Percentiles rank a stretch among this genome's conserved stretches.
phyloP scores from a whole-genome alignment of 176 grass and related monocot genomes.

The Aegilops bicornis region DNA sequence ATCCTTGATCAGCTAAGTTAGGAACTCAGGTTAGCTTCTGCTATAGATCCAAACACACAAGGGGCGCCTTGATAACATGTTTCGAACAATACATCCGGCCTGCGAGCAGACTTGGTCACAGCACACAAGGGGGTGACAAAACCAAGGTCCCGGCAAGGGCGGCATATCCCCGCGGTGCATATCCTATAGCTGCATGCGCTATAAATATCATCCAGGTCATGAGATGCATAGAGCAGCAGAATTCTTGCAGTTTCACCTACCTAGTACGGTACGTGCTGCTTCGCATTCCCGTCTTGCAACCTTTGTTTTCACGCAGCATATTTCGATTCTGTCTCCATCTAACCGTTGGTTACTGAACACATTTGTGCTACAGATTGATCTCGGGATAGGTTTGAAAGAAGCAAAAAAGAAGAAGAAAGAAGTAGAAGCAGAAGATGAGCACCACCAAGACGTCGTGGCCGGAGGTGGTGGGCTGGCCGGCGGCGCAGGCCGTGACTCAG shows the following conservation, averaged over 20 bases:
- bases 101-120: not conserved
- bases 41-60: too few relatives aligned
- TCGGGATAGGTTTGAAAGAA: not conserved
- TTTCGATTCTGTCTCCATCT: too few relatives aligned
- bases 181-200: not conserved
- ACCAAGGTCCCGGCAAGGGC: too few relatives aligned
- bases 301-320: too few relatives aligned
- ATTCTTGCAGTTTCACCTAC: too few relatives aligned
- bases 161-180: too few relatives aligned
- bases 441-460: conserved; percentile 3
- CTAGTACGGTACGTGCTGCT: too few relatives aligned
- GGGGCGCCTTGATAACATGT: not conserved
- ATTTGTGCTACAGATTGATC: too few relatives aligned
- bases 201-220: not conserved
- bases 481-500: not conserved
- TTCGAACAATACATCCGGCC: not conserved
- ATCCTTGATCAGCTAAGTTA: too few relatives aligned
- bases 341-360: not conserved
- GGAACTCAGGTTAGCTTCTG: too few relatives aligned
- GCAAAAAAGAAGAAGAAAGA: not conserved
- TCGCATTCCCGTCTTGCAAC: too few relatives aligned
- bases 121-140: too few relatives aligned
- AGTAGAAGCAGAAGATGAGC: not conserved
- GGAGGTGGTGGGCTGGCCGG: conserved; percentile 3
- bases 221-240: not conserved